Evolutionary conservation across 139 green algal genomes (phyloP).

Genomic region (Diplosphaera chodatii): DNA sequence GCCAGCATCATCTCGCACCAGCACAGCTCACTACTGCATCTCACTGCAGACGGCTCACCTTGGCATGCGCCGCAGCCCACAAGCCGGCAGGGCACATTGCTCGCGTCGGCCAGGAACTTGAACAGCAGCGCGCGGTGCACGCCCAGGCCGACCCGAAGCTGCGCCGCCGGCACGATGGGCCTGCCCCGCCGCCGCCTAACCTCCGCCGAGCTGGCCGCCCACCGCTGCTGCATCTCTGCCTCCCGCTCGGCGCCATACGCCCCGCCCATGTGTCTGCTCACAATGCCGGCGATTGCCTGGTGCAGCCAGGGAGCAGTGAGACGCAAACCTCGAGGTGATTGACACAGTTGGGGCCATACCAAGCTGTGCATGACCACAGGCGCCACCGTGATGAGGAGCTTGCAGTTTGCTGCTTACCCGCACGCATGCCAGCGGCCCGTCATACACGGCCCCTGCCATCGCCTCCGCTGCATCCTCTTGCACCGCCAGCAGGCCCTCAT

Average conservation of each 20-base stretch:
- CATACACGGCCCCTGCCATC: background rate
- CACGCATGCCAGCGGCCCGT: conserved; percentile 11
- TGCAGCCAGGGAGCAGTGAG: background rate
- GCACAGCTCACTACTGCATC: too few relatives aligned
- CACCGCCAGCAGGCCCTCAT: conserved; percentile 19
- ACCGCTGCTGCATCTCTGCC: background rate
- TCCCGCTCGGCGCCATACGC: background rate
- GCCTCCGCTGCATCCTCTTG: conserved; percentile 17
- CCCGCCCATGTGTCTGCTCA: conserved; percentile 43
- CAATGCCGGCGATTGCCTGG: conserved; percentile 42
- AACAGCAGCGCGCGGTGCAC: conserved; percentile 80
- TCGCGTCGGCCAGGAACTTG: conserved; percentile 71
- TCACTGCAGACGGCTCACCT: conserved; percentile 8
- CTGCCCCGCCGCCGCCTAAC: conserved; percentile 22
- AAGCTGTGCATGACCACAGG: too few relatives aligned
- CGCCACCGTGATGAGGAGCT: too few relatives aligned
- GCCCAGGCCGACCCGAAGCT: conserved; percentile 41
- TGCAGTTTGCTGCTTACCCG: too few relatives aligned
- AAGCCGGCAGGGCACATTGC: conserved; percentile 53
- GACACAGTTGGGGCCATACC: too few relatives aligned
- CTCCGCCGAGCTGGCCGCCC: background rate
- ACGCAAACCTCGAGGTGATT: too few relatives aligned
- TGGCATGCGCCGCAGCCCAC: conserved; percentile 29
- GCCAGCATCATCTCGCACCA: too few relatives aligned
- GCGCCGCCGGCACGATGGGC: conserved; percentile 51